Evolutionary conservation across 768 basidiomycete genomes (phyloP).

Genomic region (Chalciporus piperatus): DNA sequence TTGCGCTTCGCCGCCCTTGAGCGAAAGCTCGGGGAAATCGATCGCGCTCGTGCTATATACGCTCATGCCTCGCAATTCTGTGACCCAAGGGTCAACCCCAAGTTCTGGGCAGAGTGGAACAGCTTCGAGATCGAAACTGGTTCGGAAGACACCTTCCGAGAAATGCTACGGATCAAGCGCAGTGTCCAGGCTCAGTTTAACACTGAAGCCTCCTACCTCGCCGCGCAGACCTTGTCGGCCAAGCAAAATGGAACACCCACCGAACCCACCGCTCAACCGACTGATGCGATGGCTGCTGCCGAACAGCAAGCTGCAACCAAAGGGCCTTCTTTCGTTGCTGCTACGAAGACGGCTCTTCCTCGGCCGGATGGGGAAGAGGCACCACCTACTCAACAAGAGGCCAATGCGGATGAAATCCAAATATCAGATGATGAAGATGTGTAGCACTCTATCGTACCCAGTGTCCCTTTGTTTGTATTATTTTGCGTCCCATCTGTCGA

Average conservation of each 20-base stretch:
- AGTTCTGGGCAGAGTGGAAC: conserved; percentile 98
- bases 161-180: conserved; percentile 93
- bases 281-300: conserved; percentile 87
- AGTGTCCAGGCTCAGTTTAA: conserved; percentile 99
- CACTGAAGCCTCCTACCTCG: conserved; percentile 91
- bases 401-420: conserved; percentile 82
- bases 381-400: conserved; percentile 25
- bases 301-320: conserved; percentile 61
- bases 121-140: conserved; percentile 97
- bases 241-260: conserved; percentile 50
- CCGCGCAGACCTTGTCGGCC: conserved; percentile 82
- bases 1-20: conserved; percentile 93
- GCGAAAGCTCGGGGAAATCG: conserved; percentile 98
- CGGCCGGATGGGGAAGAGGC: conserved; percentile 39
- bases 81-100: conserved; percentile 86
- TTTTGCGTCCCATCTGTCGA: conserved; percentile 62
- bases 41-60: conserved; percentile 93
- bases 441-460: conserved; percentile 30
- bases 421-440: conserved; percentile 82
- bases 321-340: conserved; percentile 77
- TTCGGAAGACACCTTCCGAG: conserved; percentile 96
- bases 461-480: conserved; percentile 19
- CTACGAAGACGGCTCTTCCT: conserved; percentile 51
- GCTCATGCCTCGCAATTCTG: conserved; percentile 99
- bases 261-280: conserved; percentile 40